These are phyloP conservation scores for Endothia cerciana DNA, from an alignment of 2,329 filamentous ascomycete species.

Conservation along the genomic window DNA sequence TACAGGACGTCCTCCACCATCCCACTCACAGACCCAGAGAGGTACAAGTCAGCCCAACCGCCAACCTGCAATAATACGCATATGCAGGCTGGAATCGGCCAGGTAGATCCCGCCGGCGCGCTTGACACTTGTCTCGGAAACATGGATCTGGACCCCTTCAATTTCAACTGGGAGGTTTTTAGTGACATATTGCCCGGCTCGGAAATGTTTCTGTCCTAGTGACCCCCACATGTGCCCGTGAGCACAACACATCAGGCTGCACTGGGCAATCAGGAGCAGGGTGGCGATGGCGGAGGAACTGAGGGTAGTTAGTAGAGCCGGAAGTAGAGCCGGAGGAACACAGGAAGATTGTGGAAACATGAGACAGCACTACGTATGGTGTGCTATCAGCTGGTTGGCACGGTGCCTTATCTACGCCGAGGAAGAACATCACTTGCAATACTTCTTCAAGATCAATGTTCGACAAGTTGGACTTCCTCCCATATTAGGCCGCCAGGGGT, in stretches of 20 bases:
- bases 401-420: neutral
- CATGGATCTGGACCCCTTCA: constrained; percentile 16
- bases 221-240: neutral
- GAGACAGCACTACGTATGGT: neutral
- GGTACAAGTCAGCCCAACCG: neutral
- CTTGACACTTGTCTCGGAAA: constrained; percentile 7
- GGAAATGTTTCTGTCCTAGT: neutral
- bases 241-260: neutral
- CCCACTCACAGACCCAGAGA: neutral
- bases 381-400: neutral
- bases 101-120: neutral
- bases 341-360: neutral
- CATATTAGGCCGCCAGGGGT: no score
- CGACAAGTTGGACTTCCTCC: no score
- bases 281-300: neutral
- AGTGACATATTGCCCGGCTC: constrained; percentile 2
- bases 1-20: neutral
- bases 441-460: no score
- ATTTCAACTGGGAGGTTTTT: constrained; percentile 16
- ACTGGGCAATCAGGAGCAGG: neutral
- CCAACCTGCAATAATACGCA: neutral
- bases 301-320: no score
- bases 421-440: no score
- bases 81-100: neutral
- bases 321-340: neutral